These are phyloP conservation scores for Diacronema lutheri DNA, from an alignment of 78 protist genomes.

Conservation along the genomic window DNA sequence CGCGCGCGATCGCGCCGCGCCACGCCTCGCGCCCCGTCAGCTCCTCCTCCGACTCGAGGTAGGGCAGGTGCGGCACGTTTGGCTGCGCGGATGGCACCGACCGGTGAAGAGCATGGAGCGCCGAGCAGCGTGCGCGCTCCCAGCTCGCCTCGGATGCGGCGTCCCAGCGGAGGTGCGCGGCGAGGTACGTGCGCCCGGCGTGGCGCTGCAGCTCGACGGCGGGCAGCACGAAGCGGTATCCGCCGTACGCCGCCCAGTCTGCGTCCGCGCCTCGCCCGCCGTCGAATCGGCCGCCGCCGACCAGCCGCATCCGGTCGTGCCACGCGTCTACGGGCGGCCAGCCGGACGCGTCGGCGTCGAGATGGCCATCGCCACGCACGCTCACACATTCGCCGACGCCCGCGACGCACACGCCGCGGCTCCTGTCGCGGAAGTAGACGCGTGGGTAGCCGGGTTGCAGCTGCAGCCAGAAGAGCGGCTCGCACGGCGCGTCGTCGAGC, in stretches of 20 bases:
- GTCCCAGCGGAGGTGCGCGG: neutral
- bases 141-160: neutral
- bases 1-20: neutral
- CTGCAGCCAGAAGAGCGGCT: neutral
- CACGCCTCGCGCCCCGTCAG: neutral
- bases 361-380: neutral
- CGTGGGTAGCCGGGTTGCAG: neutral
- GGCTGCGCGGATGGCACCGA: neutral
- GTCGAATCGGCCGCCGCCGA: slow-evolving; percentile 28
- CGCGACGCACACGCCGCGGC: neutral
- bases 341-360: neutral
- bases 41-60: too few relatives aligned
- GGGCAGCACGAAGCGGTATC: slow-evolving; percentile 7
- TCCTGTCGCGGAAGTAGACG: neutral
- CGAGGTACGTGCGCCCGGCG: neutral
- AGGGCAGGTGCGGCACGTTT: too few relatives aligned
- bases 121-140: neutral
- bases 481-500: neutral
- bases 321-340: neutral
- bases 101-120: neutral
- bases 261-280: neutral
- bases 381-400: neutral
- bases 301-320: neutral
- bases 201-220: neutral
- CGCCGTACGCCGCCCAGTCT: slow-evolving; percentile 14